Percentiles rank a stretch among this genome's conserved stretches.
Conservation (phyloP, 129 eudicot species). For the Tanacetum coccineum region DNA sequence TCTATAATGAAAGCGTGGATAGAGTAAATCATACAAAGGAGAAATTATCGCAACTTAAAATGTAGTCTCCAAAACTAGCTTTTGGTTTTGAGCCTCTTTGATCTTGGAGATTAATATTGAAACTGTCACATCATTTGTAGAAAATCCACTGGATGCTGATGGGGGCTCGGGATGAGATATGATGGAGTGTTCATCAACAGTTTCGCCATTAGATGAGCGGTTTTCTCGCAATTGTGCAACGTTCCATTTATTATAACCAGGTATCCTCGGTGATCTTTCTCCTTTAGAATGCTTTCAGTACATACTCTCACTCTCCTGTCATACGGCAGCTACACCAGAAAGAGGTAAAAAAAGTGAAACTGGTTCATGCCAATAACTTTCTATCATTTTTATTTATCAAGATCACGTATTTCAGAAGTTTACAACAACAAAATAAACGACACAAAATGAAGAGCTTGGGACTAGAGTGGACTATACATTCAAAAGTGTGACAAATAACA, state of each 20-base stretch:
- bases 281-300: not conserved
- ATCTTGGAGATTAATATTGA: no score
- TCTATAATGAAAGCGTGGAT: not conserved
- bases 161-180: no score
- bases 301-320: not conserved
- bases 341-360: not conserved
- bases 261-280: not conserved
- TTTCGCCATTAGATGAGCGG: not conserved
- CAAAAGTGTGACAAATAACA: not conserved
- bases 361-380: not conserved
- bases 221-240: not conserved
- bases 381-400: not conserved
- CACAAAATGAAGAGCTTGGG: not conserved
- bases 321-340: not conserved
- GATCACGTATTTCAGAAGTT: conserved; percentile 3
- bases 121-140: no score
- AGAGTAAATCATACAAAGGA: not conserved
- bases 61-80: no score
- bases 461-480: not conserved
- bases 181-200: no score
- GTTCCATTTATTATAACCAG: not conserved
- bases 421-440: conserved; percentile 1
- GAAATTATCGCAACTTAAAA: conserved; percentile 6
- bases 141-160: no score
- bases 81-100: no score